Evolutionary conservation across 1,284 basidiomycete species (phyloP).

Genomic region (Trametes polyzona): DNA sequence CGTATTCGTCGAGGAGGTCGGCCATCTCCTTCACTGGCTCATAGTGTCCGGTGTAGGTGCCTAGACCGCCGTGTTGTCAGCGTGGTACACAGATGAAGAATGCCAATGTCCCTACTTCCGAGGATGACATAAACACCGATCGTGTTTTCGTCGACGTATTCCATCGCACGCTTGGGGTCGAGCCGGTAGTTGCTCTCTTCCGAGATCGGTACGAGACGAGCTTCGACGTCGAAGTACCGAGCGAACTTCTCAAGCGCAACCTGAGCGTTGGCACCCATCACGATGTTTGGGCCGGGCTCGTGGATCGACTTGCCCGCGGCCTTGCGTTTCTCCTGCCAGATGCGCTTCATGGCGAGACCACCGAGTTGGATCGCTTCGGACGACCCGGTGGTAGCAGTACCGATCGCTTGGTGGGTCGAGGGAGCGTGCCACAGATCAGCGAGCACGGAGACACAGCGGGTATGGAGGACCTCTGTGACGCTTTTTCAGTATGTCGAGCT

Average conservation of each 20-base stretch:
- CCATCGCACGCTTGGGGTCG: conserved; percentile 83
- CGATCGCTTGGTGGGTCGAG: conserved; percentile 72
- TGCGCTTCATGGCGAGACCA: conserved; percentile 92
- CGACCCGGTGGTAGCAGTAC: conserved; percentile 93
- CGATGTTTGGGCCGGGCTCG: conserved; percentile 68
- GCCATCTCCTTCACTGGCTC: conserved; percentile 91
- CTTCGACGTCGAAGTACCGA: conserved; percentile 90
- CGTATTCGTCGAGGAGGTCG: conserved; percentile 84
- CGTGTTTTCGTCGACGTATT: conserved; percentile 92
- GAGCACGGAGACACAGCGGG: conserved; percentile 84
- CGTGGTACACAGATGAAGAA: not conserved
- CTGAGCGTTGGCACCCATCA: conserved; percentile 46
- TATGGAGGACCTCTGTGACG: conserved; percentile 69
- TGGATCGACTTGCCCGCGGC: conserved; percentile 85
- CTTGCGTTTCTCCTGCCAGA: conserved; percentile 91
- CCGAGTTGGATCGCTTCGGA: conserved; percentile 94
- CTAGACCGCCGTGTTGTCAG: conserved; percentile 33
- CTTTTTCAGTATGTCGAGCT: not conserved
- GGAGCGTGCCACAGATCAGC: conserved; percentile 95
- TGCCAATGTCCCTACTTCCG: conserved; percentile 53
- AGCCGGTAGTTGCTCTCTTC: conserved; percentile 81
- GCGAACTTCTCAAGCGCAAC: conserved; percentile 82
- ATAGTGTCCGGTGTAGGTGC: conserved; percentile 93
- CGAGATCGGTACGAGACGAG: conserved; percentile 78
- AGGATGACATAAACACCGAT: conserved; percentile 84